These are phyloP conservation scores for Picea glauca DNA, from an alignment of 75 land plant species.

Conservation along the genomic window DNA sequence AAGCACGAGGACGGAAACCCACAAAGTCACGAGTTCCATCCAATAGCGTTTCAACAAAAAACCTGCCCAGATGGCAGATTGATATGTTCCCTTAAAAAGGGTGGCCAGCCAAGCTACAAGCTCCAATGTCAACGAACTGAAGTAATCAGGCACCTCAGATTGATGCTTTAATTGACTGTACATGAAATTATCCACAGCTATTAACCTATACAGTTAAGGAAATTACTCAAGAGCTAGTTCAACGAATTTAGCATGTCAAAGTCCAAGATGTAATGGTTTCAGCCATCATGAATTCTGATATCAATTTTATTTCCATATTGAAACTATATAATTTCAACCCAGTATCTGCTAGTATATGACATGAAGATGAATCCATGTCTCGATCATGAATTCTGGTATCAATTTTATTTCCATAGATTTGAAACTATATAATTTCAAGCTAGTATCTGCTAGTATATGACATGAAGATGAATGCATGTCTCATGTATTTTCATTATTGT, in stretches of 20 bases:
- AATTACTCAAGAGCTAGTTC: not conserved
- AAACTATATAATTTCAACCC: not conserved
- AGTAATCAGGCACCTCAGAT: not conserved
- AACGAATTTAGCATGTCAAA: not conserved
- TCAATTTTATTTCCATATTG: not conserved
- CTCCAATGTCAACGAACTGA: too few species aligned
- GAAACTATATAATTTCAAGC: not conserved
- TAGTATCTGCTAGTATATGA: not conserved
- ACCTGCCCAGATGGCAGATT: not conserved
- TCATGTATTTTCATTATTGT: not conserved
- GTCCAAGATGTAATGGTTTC: not conserved
- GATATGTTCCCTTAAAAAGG: not conserved
- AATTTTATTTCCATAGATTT: not conserved
- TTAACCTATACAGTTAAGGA: not conserved
- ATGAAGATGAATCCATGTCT: not conserved
- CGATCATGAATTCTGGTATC: not conserved
- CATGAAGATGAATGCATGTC: not conserved
- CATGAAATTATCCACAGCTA: not conserved
- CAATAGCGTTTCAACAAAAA: not conserved
- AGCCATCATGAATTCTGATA: not conserved
- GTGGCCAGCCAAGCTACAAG: not conserved
- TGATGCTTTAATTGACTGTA: not conserved
- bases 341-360: not conserved
- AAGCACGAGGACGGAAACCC: not conserved
- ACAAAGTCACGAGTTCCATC: not conserved